These are phyloP conservation scores for Letharia lupina DNA, from an alignment of 495 filamentous ascomycete species.

Conservation along the genomic window DNA sequence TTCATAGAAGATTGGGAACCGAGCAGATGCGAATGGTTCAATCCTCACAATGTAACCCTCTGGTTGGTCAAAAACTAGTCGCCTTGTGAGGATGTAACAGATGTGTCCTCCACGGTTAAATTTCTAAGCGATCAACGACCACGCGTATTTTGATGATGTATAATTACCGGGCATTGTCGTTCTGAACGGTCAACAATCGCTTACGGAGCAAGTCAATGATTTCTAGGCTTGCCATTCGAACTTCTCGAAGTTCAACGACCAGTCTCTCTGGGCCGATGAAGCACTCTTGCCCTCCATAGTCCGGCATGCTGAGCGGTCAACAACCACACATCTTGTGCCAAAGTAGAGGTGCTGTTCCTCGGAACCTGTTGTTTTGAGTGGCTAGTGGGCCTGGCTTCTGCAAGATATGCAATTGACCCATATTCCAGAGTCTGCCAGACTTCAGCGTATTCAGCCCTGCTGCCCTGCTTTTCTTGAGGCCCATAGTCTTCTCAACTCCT, in stretches of 20 bases:
- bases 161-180: neutral
- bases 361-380: neutral
- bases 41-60: neutral
- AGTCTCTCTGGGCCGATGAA: neutral
- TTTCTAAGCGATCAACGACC: neutral
- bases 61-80: neutral
- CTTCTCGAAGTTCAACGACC: neutral
- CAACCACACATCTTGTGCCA: neutral
- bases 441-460: neutral
- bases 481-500: constrained; percentile 57
- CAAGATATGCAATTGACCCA: neutral
- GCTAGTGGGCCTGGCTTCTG: neutral
- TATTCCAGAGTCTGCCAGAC: neutral
- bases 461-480: constrained; percentile 34
- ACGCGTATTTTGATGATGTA: neutral
- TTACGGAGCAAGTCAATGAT: neutral
- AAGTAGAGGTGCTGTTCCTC: neutral
- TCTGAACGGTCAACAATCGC: neutral
- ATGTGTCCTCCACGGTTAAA: neutral
- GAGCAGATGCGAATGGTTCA: neutral
- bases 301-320: neutral
- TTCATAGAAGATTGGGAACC: neutral
- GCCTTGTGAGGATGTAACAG: neutral
- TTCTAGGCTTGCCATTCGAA: neutral
- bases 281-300: neutral